Conservation (phyloP, 148 eudicot species). For the Camellia sinensis region DNA sequence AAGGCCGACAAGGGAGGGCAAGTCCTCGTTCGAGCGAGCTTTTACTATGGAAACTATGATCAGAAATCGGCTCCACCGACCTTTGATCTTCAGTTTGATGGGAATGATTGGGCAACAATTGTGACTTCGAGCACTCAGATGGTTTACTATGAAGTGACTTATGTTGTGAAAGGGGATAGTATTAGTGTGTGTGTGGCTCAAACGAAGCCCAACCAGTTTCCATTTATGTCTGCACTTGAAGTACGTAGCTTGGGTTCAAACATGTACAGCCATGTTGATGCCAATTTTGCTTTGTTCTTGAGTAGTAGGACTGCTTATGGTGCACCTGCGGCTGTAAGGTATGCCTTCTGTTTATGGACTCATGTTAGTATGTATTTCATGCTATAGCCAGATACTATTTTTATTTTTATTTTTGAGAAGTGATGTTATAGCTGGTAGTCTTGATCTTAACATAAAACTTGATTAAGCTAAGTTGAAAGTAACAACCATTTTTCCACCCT, state of each 20-base stretch:
- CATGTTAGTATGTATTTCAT: too few relatives aligned
- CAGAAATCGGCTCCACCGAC: slow-evolving; percentile 16
- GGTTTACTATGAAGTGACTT: neutral
- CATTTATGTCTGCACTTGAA: slow-evolving; percentile 13
- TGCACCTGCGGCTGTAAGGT: slow-evolving; percentile 32
- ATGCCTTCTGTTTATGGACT: neutral
- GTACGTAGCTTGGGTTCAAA: slow-evolving; percentile 25
- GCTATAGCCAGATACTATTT: too few relatives aligned
- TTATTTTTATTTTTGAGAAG: too few relatives aligned
- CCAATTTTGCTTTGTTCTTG: slow-evolving; percentile 21
- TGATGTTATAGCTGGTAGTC: neutral
- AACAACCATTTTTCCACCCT: too few relatives aligned
- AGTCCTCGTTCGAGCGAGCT: slow-evolving; percentile 3
- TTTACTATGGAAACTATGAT: slow-evolving; percentile 22
- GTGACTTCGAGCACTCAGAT: neutral
- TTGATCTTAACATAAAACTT: neutral
- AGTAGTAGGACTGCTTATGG: slow-evolving; percentile 36
- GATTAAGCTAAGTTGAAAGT: neutral
- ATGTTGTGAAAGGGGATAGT: neutral
- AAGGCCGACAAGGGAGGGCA: neutral
- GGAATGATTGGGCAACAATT: neutral
- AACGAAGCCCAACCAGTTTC: neutral
- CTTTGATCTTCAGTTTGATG: slow-evolving; percentile 16
- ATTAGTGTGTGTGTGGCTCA: neutral
- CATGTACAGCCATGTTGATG: slow-evolving; percentile 30